Evolutionary conservation across 495 filamentous ascomycete genomes (phyloP).

Genomic region (Cercophora scortea): DNA sequence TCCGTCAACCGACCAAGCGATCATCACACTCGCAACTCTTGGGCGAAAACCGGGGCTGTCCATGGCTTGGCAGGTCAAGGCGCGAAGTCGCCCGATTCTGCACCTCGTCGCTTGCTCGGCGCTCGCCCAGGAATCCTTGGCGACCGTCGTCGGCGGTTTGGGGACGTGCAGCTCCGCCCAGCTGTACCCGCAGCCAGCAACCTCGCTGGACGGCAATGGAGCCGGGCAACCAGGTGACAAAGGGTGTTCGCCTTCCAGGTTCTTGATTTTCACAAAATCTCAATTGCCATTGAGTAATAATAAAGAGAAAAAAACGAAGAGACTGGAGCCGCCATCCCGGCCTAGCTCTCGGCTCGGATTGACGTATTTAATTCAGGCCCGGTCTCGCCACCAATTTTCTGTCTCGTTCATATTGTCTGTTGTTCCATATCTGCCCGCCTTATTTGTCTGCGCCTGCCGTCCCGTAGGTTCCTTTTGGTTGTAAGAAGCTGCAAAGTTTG

Average conservation of each 20-base stretch:
- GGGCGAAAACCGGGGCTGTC: background rate
- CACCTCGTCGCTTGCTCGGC: background rate
- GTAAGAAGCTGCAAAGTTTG: no score
- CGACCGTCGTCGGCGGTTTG: background rate
- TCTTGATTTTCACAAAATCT: background rate
- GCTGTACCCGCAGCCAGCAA: background rate
- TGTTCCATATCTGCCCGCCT: no score
- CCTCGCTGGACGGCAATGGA: background rate
- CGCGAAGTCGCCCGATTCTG: background rate
- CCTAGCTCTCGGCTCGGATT: background rate
- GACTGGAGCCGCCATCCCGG: background rate
- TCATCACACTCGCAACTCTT: constrained; percentile 2
- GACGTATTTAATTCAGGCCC: background rate
- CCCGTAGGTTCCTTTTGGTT: no score
- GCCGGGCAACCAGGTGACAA: background rate
- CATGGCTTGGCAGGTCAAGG: background rate
- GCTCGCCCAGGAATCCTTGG: constrained; percentile 2
- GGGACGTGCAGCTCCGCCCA: background rate
- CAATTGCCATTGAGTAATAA: background rate
- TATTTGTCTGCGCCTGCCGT: no score
- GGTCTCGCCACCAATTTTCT: background rate
- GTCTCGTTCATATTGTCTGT: background rate
- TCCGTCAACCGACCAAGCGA: background rate
- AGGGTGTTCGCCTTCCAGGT: background rate
- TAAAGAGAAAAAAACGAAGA: background rate